Conservation (phyloP, 805 yeast genomes). For the Saccharomyces cerevisiae region DNA sequence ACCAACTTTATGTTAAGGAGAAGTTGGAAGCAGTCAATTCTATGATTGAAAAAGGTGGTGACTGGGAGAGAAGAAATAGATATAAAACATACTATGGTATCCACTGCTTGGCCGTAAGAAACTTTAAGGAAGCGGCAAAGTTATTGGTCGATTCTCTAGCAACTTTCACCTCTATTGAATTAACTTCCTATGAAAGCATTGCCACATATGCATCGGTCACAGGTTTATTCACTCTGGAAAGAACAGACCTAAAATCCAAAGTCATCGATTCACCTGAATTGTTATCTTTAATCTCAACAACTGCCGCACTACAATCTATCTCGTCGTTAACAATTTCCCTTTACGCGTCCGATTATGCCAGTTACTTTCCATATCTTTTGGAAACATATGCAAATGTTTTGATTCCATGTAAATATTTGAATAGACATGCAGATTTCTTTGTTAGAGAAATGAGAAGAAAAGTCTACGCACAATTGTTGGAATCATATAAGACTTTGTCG, state of each 20-base stretch:
- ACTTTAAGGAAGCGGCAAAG: conserved; percentile 77
- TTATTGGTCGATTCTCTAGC: conserved; percentile 85
- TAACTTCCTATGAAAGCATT: conserved; percentile 80
- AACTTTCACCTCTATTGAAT: conserved; percentile 88
- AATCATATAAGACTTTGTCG: conserved; percentile 86
- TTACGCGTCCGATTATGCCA: conserved; percentile 79
- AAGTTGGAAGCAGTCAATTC: conserved; percentile 64
- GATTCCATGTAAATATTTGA: conserved; percentile 55
- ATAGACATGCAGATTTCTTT: conserved; percentile 74
- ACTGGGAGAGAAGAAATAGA: conserved; percentile 96
- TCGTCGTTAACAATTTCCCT: conserved; percentile 76
- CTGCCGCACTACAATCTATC: conserved; percentile 69
- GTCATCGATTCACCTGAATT: conserved; percentile 92
- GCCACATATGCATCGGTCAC: conserved; percentile 82
- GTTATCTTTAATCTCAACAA: conserved; percentile 64
- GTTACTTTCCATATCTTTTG: conserved; percentile 68
- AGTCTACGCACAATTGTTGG: conserved; percentile 88
- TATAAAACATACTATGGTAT: conserved; percentile 88
- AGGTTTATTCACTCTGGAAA: conserved; percentile 75
- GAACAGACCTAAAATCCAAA: conserved; percentile 76
- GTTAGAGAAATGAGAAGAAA: conserved; percentile 89
- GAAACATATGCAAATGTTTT: conserved; percentile 70
- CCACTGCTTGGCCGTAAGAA: conserved; percentile 73
- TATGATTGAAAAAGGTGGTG: conserved; percentile 93
- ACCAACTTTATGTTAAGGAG: conserved; percentile 58